Percentiles rank a stretch among this genome's conserved stretches.
Evolutionary conservation across 192 early-diverging fungal species (phyloP).

Genomic region (Coemansia sp.): DNA sequence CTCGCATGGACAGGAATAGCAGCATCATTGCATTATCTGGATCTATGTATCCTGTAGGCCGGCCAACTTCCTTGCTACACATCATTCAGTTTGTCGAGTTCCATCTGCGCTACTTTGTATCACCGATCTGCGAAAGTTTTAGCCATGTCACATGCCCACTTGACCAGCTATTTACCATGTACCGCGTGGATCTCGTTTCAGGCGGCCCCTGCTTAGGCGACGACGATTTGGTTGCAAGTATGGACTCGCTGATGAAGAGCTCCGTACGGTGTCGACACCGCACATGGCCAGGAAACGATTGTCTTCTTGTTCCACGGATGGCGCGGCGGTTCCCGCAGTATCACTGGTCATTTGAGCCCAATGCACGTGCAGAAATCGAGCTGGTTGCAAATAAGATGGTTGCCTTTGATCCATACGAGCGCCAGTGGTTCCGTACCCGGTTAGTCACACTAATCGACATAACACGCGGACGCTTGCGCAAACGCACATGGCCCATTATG

Average conservation of each 20-base stretch:
- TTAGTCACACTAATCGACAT: conserved; percentile 48
- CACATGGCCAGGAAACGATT: conserved; percentile 54
- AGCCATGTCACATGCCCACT: conserved; percentile 32
- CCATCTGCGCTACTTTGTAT: conserved; percentile 50
- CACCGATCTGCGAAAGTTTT: conserved; percentile 51
- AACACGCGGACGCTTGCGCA: conserved; percentile 31
- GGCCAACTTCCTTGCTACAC: conserved; percentile 36
- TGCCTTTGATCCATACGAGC: conserved; percentile 45
- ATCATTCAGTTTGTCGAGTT: conserved; percentile 41
- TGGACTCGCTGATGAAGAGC: conserved; percentile 48
- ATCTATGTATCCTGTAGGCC: conserved; percentile 43
- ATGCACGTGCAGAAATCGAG: conserved; percentile 44
- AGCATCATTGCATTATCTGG: conserved; percentile 38
- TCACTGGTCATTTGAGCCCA: conserved; percentile 53
- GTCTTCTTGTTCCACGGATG: conserved; percentile 46
- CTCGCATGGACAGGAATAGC: conserved; percentile 39
- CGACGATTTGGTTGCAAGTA: conserved; percentile 39
- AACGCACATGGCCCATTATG: conserved; percentile 35
- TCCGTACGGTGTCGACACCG: conserved; percentile 44
- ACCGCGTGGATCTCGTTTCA: conserved; percentile 40
- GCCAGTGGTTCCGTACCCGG: conserved; percentile 52
- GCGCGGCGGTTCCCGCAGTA: conserved; percentile 31
- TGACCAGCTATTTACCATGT: conserved; percentile 52
- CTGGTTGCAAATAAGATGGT: conserved; percentile 24
- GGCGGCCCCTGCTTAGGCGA: conserved; percentile 44